Base-by-base conservation (phyloP, 768 basidiomycete species). In the Holtermanniella nyarrowii region DNA sequence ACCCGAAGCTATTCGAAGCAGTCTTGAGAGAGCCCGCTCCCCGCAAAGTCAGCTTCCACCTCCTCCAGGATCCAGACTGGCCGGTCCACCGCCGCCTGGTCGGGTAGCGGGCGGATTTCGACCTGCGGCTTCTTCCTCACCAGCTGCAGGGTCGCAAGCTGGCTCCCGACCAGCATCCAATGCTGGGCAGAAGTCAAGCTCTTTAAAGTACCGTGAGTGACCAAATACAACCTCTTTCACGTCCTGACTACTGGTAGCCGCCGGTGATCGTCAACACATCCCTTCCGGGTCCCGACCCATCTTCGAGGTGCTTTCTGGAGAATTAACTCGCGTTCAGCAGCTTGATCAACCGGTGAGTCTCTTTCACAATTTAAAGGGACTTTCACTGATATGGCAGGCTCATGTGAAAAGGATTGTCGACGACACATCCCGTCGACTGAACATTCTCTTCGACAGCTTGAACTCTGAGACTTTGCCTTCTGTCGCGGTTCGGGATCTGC, bases 181-280 rank as follows among this genome's bases (percentile, higher is more conserved):
- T n/a, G n/a, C n/a, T n/a, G n/a, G n/a, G n/a, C n/a, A n/a, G n/a
- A n/a, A n/a, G n/a, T n/a, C n/a, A n/a, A n/a, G n/a, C n/a, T n/a
- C n/a, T n/a, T n/a, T n/a, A n/a, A n/a, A n/a, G n/a, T n/a, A n/a
- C n/a, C n/a, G n/a, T n/a, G n/a, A n/a, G n/a, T n/a, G n/a, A n/a
- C n/a, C n/a, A n/a, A n/a, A n/a, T n/a, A n/a, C n/a, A n/a, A n/a
- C n/a, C n/a, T n/a, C n/a, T n/a, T n/a, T n/a, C n/a, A n/a, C n/a
- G n/a, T n/a, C n/a, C 16, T 37, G 31, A 16, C 31, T 37, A 7
- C 31, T 2, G 14, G 13, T 66, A 93, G 89, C 91, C 41, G 77
- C 82, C 47, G 91, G 93, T 50, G 93, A 97, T 68, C 78, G 90
- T 23, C 80, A 79, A n/a, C 93, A 96, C 69, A 95, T 96, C 48